Percentiles rank a stretch among this genome's conserved stretches.
Evolutionary conservation across 176 grass and related monocot genomes (phyloP).

Genomic region (Ensete ventricosum): DNA sequence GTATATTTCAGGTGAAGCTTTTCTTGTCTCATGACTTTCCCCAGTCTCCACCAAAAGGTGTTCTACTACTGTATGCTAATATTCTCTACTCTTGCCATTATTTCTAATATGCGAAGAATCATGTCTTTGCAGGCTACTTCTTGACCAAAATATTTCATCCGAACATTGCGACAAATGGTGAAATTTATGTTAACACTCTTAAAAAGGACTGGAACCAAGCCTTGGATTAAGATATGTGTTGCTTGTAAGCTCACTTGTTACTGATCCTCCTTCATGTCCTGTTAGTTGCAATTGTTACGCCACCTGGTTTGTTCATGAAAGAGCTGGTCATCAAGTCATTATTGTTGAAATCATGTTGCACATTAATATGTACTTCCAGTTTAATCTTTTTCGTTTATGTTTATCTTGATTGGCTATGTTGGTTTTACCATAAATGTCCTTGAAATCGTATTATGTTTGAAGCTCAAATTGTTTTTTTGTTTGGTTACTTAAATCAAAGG

Average conservation of each 20-base stretch:
- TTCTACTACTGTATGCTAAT: constrained; percentile 2
- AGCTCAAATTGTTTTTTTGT: no score
- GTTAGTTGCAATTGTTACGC: not conserved
- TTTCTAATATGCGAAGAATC: not conserved
- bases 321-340: no score
- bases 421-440: not conserved
- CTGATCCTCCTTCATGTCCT: not conserved
- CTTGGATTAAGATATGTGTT: constrained; percentile 75
- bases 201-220: constrained; percentile 83
- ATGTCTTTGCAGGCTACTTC: constrained; percentile 51
- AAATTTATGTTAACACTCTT: constrained; percentile 84
- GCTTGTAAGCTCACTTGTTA: constrained; percentile 30
- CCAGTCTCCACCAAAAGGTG: constrained; percentile 84
- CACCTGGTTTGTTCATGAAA: no score
- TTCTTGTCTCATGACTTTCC: constrained; percentile 65
- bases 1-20: constrained; percentile 77
- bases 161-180: constrained; percentile 76
- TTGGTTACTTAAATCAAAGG: no score
- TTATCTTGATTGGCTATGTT: not conserved
- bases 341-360: no score
- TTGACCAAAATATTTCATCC: constrained; percentile 95
- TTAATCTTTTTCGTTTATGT: not conserved
- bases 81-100: not conserved
- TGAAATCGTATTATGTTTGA: no score
- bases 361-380: not conserved